phyloP scores from a whole-genome alignment of 139 green algal species.

The Chlamydomonas sp. region DNA sequence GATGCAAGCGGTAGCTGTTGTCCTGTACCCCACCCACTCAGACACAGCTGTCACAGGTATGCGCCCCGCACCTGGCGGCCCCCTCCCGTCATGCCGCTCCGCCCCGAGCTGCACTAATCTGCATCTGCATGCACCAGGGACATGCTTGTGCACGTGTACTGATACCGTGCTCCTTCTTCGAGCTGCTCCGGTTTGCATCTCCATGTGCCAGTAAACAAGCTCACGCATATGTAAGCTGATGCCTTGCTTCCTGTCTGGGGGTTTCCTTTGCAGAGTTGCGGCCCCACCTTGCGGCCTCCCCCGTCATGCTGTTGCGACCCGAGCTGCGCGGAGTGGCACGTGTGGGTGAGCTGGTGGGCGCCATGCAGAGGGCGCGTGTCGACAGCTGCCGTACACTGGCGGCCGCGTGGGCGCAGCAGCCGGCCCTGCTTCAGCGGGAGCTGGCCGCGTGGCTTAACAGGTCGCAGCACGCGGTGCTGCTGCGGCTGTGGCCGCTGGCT shows the following conservation, averaged over 20 bases:
- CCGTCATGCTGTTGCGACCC: constrained; percentile 49
- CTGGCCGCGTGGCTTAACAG: constrained; percentile 69
- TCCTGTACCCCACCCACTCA: no score
- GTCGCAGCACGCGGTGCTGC: constrained; percentile 42
- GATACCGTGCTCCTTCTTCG: background rate
- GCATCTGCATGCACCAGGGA: background rate
- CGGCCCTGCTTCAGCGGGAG: constrained; percentile 65
- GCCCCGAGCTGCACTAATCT: background rate
- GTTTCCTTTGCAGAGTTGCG: constrained; percentile 17
- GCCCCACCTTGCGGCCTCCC: constrained; percentile 51
- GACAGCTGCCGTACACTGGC: constrained; percentile 55
- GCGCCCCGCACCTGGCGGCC: no score
- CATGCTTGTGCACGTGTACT: background rate
- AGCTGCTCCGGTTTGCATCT: background rate
- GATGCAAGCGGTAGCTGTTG: no score
- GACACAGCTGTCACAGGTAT: no score
- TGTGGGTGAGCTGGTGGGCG: constrained; percentile 69
- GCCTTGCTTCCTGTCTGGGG: background rate
- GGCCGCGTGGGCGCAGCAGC: constrained; percentile 52
- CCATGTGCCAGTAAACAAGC: background rate
- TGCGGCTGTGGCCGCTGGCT: constrained; percentile 60
- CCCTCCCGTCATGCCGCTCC: no score
- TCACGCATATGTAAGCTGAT: background rate
- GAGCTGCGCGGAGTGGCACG: constrained; percentile 69
- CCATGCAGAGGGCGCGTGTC: constrained; percentile 48